Evolutionary conservation across 345 rosid species (phyloP).

Genomic region (Aquilaria malaccensis): DNA sequence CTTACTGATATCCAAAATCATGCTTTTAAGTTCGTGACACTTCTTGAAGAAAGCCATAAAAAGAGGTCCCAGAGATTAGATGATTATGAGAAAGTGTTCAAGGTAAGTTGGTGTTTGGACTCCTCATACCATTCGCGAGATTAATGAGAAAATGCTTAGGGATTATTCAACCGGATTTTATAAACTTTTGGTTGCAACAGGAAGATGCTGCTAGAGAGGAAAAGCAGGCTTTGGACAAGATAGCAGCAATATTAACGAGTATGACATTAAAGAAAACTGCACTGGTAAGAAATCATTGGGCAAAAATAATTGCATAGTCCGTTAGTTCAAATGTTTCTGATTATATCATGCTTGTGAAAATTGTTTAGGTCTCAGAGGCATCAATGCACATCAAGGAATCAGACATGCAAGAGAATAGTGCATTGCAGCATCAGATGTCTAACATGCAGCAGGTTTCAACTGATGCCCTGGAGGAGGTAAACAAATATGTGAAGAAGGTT

Average conservation of each 20-base stretch:
- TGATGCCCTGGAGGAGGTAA: constrained; percentile 41
- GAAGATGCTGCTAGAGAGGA: constrained; percentile 75
- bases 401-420: constrained; percentile 36
- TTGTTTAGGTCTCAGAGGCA: constrained; percentile 54
- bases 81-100: constrained; percentile 53
- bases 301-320: too few relatives aligned
- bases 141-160: not conserved
- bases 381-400: constrained; percentile 40
- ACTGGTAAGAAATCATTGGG: constrained; percentile 35
- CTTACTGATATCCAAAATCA: constrained; percentile 49
- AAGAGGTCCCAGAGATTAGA: constrained; percentile 42
- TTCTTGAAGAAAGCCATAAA: constrained; percentile 44
- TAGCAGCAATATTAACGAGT: constrained; percentile 48
- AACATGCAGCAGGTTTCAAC: constrained; percentile 53
- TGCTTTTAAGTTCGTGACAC: constrained; percentile 39
- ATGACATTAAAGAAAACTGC: constrained; percentile 61
- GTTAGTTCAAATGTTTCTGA: not conserved
- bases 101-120: constrained; percentile 28
- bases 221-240: constrained; percentile 58
- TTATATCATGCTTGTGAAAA: constrained; percentile 6
- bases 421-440: constrained; percentile 47
- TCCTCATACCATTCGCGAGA: not conserved
- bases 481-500: constrained; percentile 33
- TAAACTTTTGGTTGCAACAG: constrained; percentile 33
- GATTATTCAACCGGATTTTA: constrained; percentile 5